A percentile compares a stretch with the other conserved stretches of the same genome.
Conservation (phyloP, 2,329 filamentous ascomycete species). For the Xylariaceae sp. region DNA sequence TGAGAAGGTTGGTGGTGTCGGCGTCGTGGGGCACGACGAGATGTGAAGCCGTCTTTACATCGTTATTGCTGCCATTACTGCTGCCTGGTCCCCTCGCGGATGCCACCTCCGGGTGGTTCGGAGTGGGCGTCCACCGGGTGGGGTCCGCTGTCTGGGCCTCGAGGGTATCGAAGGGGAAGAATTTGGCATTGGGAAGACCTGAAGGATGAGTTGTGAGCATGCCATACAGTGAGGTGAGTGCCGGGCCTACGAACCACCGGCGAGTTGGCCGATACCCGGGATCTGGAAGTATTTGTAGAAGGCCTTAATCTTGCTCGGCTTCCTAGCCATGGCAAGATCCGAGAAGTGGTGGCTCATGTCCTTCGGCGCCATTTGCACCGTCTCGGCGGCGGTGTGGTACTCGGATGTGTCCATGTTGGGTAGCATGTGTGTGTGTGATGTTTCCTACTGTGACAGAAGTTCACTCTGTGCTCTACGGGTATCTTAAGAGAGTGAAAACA, state of each 20-base stretch:
- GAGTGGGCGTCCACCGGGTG: slow-evolving; percentile 67
- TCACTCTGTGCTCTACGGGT: too few relatives aligned
- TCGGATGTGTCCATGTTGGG: too few relatives aligned
- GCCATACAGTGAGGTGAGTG: not conserved
- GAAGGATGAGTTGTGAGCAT: slow-evolving; percentile 4
- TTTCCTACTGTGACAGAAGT: not conserved
- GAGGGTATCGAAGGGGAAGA: slow-evolving; percentile 89
- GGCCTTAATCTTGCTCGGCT: slow-evolving; percentile 66
- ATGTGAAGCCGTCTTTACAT: slow-evolving; percentile 40
- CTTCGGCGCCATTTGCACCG: slow-evolving; percentile 48
- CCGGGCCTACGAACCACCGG: slow-evolving; percentile 46
- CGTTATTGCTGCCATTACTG: not conserved
- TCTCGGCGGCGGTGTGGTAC: slow-evolving; percentile 17
- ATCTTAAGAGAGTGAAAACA: too few relatives aligned
- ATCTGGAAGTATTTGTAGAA: slow-evolving; percentile 82
- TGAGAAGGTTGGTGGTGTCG: slow-evolving; percentile 51
- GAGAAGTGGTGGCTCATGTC: slow-evolving; percentile 81
- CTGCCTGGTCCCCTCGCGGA: slow-evolving; percentile 19
- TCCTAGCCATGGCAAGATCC: slow-evolving; percentile 60
- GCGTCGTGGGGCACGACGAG: slow-evolving; percentile 61
- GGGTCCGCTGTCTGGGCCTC: slow-evolving; percentile 75
- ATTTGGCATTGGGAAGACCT: slow-evolving; percentile 76
- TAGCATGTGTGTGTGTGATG: not conserved
- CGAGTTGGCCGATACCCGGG: slow-evolving; percentile 58
- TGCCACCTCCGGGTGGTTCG: slow-evolving; percentile 49